Evolutionary conservation across 2,329 filamentous ascomycete species (phyloP).

Genomic region (Aspergillus sp.): DNA sequence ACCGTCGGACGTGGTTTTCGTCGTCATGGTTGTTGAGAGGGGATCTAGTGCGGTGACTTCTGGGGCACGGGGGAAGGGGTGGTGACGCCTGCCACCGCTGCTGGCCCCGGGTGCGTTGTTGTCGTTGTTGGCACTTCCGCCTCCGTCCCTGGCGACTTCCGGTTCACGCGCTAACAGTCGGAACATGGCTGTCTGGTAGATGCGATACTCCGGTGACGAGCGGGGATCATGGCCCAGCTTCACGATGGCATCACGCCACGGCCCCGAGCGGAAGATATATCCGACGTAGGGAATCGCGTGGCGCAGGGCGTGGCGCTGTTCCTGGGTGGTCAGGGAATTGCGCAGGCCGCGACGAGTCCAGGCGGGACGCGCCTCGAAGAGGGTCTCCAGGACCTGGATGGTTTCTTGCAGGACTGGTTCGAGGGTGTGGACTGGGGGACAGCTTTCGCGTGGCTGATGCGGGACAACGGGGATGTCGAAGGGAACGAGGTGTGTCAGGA

Average conservation of each 20-base stretch:
- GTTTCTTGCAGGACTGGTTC: slow-evolving; percentile 55
- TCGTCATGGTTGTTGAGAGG: neutral
- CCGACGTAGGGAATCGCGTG: slow-evolving; percentile 74
- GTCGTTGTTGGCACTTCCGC: slow-evolving; percentile 1
- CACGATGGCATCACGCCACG: slow-evolving; percentile 82
- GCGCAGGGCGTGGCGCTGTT: slow-evolving; percentile 53
- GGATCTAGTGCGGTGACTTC: slow-evolving; percentile 3
- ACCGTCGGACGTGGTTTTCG: slow-evolving; percentile 2
- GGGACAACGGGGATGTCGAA: slow-evolving; percentile 58
- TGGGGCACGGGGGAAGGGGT: slow-evolving; percentile 18
- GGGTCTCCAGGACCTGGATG: slow-evolving; percentile 53
- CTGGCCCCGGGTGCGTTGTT: neutral
- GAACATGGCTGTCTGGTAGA: slow-evolving; percentile 86
- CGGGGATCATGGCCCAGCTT: slow-evolving; percentile 82
- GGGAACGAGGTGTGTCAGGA: slow-evolving; percentile 50
- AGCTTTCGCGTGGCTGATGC: slow-evolving; percentile 49
- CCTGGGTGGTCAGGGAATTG: slow-evolving; percentile 55
- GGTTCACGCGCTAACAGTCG: slow-evolving; percentile 48
- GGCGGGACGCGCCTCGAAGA: slow-evolving; percentile 67
- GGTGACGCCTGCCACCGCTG: slow-evolving; percentile 16
- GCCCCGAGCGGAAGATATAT: slow-evolving; percentile 87
- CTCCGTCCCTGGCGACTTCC: slow-evolving; percentile 25
- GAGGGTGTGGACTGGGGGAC: slow-evolving; percentile 42
- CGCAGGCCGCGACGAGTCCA: slow-evolving; percentile 78
- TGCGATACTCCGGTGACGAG: slow-evolving; percentile 62